Evolutionary conservation across 768 basidiomycete species (phyloP).

Genomic region (Epithele typhae): DNA sequence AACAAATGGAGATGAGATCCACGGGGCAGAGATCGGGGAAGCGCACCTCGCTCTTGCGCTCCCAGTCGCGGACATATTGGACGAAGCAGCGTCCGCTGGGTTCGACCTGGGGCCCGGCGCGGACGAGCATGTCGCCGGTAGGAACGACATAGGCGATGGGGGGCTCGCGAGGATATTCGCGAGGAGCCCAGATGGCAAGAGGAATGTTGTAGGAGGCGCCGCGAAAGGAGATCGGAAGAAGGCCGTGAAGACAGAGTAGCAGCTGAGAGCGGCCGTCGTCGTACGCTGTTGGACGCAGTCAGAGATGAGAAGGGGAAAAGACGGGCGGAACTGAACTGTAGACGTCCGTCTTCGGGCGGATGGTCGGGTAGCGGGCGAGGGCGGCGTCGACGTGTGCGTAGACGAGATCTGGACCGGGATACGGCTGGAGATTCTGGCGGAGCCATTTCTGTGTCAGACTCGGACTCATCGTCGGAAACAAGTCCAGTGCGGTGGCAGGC

Average conservation of each 20-base stretch:
- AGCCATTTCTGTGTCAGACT: conserved; percentile 54
- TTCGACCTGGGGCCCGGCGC: conserved; percentile 70
- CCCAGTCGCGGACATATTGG: conserved; percentile 75
- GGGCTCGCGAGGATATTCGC: conserved; percentile 76
- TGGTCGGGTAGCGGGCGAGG: conserved; percentile 49
- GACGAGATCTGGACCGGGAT: conserved; percentile 51
- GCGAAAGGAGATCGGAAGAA: conserved; percentile 82
- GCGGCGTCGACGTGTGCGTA: conserved; percentile 58
- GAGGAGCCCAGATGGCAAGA: conserved; percentile 80
- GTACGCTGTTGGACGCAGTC: conserved; percentile 52
- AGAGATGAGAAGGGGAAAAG: conserved; percentile 7
- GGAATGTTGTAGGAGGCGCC: conserved; percentile 88
- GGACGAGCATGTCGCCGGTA: conserved; percentile 85
- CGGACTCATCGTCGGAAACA: conserved; percentile 21
- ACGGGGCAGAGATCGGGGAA: conserved; percentile 2
- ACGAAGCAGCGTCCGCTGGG: conserved; percentile 70
- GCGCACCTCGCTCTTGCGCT: conserved; percentile 73
- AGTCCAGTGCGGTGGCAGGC: background rate
- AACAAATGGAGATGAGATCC: conserved; percentile 12
- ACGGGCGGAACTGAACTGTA: conserved; percentile 48
- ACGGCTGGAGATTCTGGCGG: conserved; percentile 55
- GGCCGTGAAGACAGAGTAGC: conserved; percentile 85
- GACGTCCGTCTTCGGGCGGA: conserved; percentile 77
- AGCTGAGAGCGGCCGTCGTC: conserved; percentile 94
- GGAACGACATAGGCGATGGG: conserved; percentile 92